Base-by-base conservation (phyloP, 106 monocot species). In the Dioscorea zingiberensis region DNA sequence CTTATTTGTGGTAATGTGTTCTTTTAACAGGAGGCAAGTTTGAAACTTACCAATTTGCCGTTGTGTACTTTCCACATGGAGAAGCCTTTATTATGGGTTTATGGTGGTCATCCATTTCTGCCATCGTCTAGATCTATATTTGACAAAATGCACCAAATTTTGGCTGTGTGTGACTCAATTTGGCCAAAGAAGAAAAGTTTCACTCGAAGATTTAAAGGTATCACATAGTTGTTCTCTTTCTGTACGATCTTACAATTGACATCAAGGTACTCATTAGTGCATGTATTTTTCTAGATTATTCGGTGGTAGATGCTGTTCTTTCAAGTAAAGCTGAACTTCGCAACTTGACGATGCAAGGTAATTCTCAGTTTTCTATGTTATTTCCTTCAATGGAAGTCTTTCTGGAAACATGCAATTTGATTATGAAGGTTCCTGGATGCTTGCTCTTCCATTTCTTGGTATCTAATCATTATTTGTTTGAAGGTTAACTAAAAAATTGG, bases 71-170 rank as follows among this genome's bases (percentile, higher is more conserved):
- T 80, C 16, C 24, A 68, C 55, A 19, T 16, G 15, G 61, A 63
- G 54, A 85, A 84, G 54, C 73, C 86, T 9, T 58, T 76, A 30
- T 66, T 98, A 58, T 98, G 93, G 92, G 17, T 71, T 59, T 67
- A 83, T 69, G 92, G 86, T 2, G 92, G 98, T 12, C 98, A 89
- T 78, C 98, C 98, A 32, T 71, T 77, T 63, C 10, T 89, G 54
- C 80, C 93, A 65, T 80, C 81, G 13, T 84, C 81, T 64, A 60
- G 70, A 26, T 54, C 55, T 51, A 14, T 84, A 27, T 89, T 74
- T 72, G 32, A 76, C 54, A 78, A 84, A 65, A 32, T 86, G 55
- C 78, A 77, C 28, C 77, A 93, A 63, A 56, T 98, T 26, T 74
- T 70, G 26, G 46, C 63, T 23, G 71, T 89, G 24, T 74, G 78